Evolutionary conservation across 208 protist genomes (phyloP).

Genomic region (Phytomonas sp.): DNA sequence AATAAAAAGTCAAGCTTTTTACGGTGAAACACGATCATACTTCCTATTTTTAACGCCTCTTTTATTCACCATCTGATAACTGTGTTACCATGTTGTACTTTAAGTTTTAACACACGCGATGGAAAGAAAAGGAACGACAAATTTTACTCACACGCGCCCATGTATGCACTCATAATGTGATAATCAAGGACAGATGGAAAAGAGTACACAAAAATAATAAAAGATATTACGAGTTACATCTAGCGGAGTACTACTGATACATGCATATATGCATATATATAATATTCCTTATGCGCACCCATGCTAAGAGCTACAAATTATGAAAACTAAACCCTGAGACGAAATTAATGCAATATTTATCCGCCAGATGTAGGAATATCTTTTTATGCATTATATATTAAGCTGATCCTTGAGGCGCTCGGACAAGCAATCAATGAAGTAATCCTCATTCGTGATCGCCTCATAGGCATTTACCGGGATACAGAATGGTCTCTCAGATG

Average conservation of each 20-base stretch:
- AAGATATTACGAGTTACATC: background rate
- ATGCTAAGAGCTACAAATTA: background rate
- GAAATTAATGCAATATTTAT: background rate
- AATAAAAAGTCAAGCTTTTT: background rate
- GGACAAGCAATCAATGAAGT: slow-evolving; percentile 70
- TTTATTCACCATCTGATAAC: background rate
- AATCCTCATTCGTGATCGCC: slow-evolving; percentile 71
- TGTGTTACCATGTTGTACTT: background rate
- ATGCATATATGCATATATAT: background rate
- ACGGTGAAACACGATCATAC: background rate
- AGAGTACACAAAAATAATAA: slow-evolving; percentile 1
- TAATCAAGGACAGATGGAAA: background rate
- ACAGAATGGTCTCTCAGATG: slow-evolving; percentile 55
- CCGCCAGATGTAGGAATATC: background rate
- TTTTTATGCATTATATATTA: background rate
- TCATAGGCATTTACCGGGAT: slow-evolving; percentile 73
- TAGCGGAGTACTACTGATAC: background rate
- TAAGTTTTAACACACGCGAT: background rate
- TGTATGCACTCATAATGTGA: background rate
- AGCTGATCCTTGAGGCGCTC: slow-evolving; percentile 37
- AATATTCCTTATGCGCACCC: background rate
- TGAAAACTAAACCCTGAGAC: background rate
- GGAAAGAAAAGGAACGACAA: background rate
- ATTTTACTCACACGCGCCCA: background rate
- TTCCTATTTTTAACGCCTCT: background rate